These are phyloP conservation scores for Vanderwaltozyma yarrowii DNA, from an alignment of 805 yeast genomes.

Conservation along the genomic window DNA sequence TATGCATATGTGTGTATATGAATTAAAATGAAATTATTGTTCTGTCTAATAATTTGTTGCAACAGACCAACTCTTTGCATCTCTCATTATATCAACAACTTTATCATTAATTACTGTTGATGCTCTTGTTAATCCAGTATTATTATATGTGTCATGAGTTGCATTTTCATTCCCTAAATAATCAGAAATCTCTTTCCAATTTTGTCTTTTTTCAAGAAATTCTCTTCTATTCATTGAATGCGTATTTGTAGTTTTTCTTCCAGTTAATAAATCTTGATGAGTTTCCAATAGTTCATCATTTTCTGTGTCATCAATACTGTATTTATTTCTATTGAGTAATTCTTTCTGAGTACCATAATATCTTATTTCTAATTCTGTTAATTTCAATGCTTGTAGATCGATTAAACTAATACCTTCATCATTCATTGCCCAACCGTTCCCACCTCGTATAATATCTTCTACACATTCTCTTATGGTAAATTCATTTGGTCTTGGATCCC, in stretches of 20 bases:
- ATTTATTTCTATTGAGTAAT: neutral
- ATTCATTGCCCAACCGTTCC: constrained; percentile 54
- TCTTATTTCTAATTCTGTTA: constrained; percentile 20
- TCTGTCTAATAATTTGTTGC: neutral
- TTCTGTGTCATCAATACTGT: constrained; percentile 1
- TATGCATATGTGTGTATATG: no score
- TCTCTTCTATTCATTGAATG: constrained; percentile 20
- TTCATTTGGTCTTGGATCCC: constrained; percentile 51
- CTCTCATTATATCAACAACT: constrained; percentile 7
- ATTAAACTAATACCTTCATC: constrained; percentile 27
- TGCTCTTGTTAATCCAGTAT: neutral
- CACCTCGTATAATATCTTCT: constrained; percentile 63
- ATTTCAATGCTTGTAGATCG: constrained; percentile 23
- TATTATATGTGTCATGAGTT: neutral
- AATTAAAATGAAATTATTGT: no score
- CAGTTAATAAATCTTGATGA: neutral
- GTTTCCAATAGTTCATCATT: constrained; percentile 4
- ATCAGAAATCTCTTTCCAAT: constrained; percentile 6
- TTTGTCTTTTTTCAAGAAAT: constrained; percentile 19
- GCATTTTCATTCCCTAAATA: constrained; percentile 1
- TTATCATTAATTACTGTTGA: neutral
- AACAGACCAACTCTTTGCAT: constrained; percentile 24
- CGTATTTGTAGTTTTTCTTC: constrained; percentile 7
- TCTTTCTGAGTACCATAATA: constrained; percentile 6
- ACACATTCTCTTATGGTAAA: constrained; percentile 61